Evolutionary conservation across 1,284 basidiomycete species (phyloP), one percentile per base, ranked within the genome.

Genomic region (Austroboletus novae-zelandiae): DNA sequence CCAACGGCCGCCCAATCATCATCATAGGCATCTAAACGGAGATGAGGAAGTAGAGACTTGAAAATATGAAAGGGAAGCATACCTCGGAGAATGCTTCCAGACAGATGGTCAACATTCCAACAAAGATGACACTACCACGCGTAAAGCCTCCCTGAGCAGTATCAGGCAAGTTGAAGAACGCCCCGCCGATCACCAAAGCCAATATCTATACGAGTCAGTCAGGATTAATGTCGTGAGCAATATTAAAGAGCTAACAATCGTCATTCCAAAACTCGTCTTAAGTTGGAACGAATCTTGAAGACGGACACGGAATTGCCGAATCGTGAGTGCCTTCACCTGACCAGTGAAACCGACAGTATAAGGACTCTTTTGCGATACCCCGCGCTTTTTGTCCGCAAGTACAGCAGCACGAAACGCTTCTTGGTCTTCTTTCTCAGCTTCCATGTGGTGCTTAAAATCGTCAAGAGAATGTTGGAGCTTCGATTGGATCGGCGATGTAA

Each of bases 211-310:
- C 17, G 10, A 40, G 43, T 5, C 2, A 13, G 40, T 56, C 35
- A 58, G 31, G 44, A 42, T 30, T 25, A 27, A n/a, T 35, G 13
- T 29, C 9, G 8, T 9, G 2, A 9, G 7, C 15, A 5, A 23
- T n/a, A 39, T 11, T 14, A n/a, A 2, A 20, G 9, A 10, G 64
- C 76, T 58, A 50, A 83, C 77, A 9, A 75, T 75, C 2, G 78
- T 76, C 39, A 88, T 69, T 3, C 74, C 68, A 64, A 81, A 87
- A 60, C 84, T 86, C 1, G 89, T 91, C 64, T 79, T 77, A 44
- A 95, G 72, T 62, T 91, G 89, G 68, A 95, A 91, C 51, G 76
- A 78, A 71, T 96, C 90, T 68, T 95, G 92, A 53, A 92, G 69
- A 50, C 82, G 63, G 29, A 86, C 81, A 59, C 84, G 81, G 72